Conservation (phyloP, 495 filamentous ascomycete genomes). For the Hapsidospora chrysogenum region DNA sequence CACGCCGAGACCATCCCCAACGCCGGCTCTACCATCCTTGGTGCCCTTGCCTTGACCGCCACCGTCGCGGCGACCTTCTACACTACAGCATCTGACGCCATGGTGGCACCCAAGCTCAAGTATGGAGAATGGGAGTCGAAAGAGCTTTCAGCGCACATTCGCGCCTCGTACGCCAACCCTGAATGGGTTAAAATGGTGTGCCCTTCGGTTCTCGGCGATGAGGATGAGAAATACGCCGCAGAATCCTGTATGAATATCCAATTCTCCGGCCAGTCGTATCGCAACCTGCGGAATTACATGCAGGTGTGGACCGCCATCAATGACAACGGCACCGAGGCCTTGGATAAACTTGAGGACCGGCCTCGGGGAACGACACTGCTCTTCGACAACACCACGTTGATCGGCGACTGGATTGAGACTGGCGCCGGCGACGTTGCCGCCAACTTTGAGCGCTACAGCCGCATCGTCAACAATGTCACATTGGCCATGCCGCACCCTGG, state of each 20-base stretch:
- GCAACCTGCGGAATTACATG: slow-evolving; percentile 19
- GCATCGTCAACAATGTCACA: slow-evolving; percentile 55
- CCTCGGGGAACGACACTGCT: slow-evolving; percentile 38
- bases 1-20: slow-evolving; percentile 45
- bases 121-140: slow-evolving; percentile 26
- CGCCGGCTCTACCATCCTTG: slow-evolving; percentile 41
- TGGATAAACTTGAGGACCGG: slow-evolving; percentile 20
- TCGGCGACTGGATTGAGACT: slow-evolving; percentile 39
- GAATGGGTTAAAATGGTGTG: slow-evolving; percentile 34
- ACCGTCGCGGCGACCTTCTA: slow-evolving; percentile 51
- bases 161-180: slow-evolving; percentile 39
- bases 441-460: slow-evolving; percentile 22
- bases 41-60: slow-evolving; percentile 36
- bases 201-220: slow-evolving; percentile 35
- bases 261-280: slow-evolving; percentile 38
- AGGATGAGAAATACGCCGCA: slow-evolving; percentile 19
- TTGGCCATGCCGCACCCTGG: slow-evolving; percentile 59
- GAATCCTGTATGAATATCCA: slow-evolving; percentile 46
- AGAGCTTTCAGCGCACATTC: slow-evolving; percentile 36
- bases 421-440: slow-evolving; percentile 26
- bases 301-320: slow-evolving; percentile 29
- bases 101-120: slow-evolving; percentile 50
- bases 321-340: slow-evolving; percentile 15
- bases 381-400: slow-evolving; percentile 48
- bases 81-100: slow-evolving; percentile 53